Conservation (phyloP, 768 basidiomycete species). For the Podaxis sp. region DNA sequence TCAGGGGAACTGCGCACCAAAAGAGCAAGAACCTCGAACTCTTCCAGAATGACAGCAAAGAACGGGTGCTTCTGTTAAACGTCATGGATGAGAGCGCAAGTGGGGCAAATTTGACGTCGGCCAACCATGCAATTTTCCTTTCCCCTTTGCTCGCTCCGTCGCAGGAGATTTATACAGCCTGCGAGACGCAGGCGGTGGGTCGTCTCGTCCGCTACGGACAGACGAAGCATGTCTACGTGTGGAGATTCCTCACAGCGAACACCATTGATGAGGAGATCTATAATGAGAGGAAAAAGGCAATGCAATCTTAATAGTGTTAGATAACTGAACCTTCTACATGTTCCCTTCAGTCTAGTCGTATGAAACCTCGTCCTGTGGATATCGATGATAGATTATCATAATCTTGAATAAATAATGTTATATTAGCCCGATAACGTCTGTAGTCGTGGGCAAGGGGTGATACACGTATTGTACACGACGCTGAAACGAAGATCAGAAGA, state of each 20-base stretch:
- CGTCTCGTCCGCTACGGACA: constrained; percentile 85
- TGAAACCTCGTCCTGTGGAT: not conserved
- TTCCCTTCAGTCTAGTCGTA: constrained; percentile 5
- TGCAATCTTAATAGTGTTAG: constrained; percentile 4
- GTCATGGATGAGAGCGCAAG: constrained; percentile 96
- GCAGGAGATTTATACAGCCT: constrained; percentile 83
- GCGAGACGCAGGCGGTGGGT: constrained; percentile 82
- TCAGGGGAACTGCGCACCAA: constrained; percentile 72
- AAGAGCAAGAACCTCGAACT: constrained; percentile 82
- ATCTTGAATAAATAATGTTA: constrained; percentile 1
- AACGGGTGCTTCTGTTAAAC: constrained; percentile 82
- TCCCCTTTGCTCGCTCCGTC: constrained; percentile 84
- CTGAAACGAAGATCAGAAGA: constrained; percentile 6
- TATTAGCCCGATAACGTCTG: not conserved
- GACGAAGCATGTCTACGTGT: constrained; percentile 75
- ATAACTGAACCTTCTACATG: not conserved
- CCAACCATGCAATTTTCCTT: constrained; percentile 94
- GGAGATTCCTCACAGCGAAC: constrained; percentile 80
- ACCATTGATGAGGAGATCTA: constrained; percentile 91
- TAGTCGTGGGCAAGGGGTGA: not conserved
- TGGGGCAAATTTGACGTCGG: constrained; percentile 88
- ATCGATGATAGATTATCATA: not conserved
- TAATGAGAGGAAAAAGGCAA: constrained; percentile 45
- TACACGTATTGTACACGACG: not conserved
- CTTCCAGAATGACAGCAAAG: constrained; percentile 80